Conservation (phyloP, 345 rosid species). For the Corymbia maculata region DNA sequence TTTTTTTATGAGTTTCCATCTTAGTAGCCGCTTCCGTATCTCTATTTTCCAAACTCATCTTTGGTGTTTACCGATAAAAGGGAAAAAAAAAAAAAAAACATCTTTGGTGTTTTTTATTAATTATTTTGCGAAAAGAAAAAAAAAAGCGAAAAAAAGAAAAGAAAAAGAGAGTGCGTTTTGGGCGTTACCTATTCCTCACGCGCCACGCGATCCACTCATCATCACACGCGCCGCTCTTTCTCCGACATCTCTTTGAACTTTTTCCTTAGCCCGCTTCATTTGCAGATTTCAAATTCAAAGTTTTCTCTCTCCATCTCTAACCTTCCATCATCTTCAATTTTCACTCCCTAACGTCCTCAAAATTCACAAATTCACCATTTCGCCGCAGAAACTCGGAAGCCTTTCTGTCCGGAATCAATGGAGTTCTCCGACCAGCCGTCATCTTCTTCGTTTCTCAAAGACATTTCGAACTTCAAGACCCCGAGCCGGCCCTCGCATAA, state of each 20-base stretch:
- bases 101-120: not conserved
- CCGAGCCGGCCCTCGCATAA: constrained; percentile 42
- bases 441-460: constrained; percentile 35
- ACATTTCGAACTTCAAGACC: constrained; percentile 83
- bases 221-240: not conserved
- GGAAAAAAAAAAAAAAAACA: not conserved
- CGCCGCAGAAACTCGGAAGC: not conserved
- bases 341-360: not conserved
- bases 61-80: not conserved
- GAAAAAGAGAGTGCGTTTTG: not conserved
- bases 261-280: not conserved
- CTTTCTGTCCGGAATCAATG: not conserved
- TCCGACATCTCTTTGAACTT: not conserved
- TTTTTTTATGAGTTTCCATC: not conserved
- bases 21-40: not conserved
- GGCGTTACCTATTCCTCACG: not conserved
- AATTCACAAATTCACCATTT: not conserved
- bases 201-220: not conserved
- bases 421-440: not conserved
- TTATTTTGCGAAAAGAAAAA: not conserved
- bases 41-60: not conserved
- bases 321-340: not conserved
- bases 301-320: not conserved
- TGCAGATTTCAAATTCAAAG: not conserved
- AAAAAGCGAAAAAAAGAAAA: fast-evolving